These are phyloP conservation scores for Xylaria sp. DNA, from an alignment of 2,329 filamentous ascomycete genomes.

Conservation along the genomic window DNA sequence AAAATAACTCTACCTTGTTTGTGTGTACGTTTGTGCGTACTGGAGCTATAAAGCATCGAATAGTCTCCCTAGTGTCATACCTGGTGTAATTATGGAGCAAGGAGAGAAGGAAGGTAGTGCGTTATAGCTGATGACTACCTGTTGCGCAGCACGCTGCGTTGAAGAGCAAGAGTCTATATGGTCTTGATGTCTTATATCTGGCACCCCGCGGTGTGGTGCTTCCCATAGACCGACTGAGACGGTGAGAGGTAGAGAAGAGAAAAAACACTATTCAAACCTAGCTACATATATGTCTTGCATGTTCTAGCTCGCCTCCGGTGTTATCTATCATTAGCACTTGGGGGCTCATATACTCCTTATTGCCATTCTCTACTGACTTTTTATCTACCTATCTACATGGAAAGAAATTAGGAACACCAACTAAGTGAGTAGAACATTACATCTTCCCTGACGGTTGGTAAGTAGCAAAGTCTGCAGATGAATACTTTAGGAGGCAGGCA, in stretches of 20 bases:
- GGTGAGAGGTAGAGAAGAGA: neutral
- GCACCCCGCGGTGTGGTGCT: slow-evolving; percentile 4
- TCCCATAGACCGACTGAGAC: neutral
- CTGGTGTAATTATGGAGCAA: slow-evolving; percentile 1
- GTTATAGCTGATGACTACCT: slow-evolving; percentile 3
- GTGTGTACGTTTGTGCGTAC: slow-evolving; percentile 1
- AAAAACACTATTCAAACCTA: slow-evolving; percentile 1
- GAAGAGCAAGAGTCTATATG: neutral
- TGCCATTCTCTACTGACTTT: neutral
- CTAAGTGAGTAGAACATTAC: neutral
- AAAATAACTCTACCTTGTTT: slow-evolving; percentile 19
- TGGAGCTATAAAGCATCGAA: slow-evolving; percentile 7
- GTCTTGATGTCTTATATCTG: slow-evolving; percentile 1
- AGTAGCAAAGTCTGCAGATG: neutral
- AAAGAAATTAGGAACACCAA: neutral
- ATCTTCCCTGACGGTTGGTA: neutral
- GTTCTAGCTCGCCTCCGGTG: neutral
- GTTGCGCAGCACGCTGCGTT: neutral
- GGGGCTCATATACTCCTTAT: neutral
- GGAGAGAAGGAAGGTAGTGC: neutral
- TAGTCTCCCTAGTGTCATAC: slow-evolving; percentile 7
- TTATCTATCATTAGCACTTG: neutral
- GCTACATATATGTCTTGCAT: too few relatives aligned
- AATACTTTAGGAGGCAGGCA: neutral
- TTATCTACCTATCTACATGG: neutral